Evolutionary conservation across 2,329 filamentous ascomycete genomes (phyloP), one percentile per base, ranked within the genome.

Genomic region (Saccharata proteae): DNA sequence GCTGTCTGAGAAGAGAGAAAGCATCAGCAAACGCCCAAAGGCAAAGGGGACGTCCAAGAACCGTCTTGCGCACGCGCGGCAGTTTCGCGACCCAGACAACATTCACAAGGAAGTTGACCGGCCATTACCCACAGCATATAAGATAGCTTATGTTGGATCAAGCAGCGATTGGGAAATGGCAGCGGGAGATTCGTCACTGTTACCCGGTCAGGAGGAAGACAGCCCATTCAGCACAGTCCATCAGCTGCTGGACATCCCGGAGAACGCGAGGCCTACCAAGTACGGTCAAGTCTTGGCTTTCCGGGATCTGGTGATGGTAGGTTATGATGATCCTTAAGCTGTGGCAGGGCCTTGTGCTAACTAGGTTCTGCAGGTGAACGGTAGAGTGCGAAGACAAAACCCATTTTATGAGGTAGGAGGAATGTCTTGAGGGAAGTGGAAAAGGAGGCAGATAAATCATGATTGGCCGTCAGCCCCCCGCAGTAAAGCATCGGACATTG

Each of bases 281-380:
- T 41, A 46, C 26, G 42, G 42, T 7, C 41, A 46, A 8, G 13
- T 17, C n/a, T 29, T 52, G 22, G 46, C 46, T 15, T 52, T 51
- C 30, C 35, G 47, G 12, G 46, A 52, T 20, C 43, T 40, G 4
- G 44, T 40, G 8, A 18, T 43, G 31, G 44, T 47, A 36, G 38
- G 32, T 30, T 21, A 19, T 29, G 11, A 24, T 10, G 25, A 10
- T 7, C 18, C 7, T 7, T 3, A 17, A 4, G 12, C 16, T n/a
- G n/a, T n/a, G n/a, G n/a, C n/a, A n/a, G n/a, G n/a, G n/a, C n/a
- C n/a, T n/a, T n/a, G n/a, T n/a, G n/a, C n/a, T n/a, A n/a, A n/a
- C n/a, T n/a, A n/a, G n/a, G n/a, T n/a, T n/a, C n/a, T n/a, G n/a
- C n/a, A n/a, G n/a, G n/a, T n/a, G n/a, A n/a, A n/a, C n/a, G n/a